Conservation (phyloP, 352 stramenopile genomes). For the Lagenidium giganteum region DNA sequence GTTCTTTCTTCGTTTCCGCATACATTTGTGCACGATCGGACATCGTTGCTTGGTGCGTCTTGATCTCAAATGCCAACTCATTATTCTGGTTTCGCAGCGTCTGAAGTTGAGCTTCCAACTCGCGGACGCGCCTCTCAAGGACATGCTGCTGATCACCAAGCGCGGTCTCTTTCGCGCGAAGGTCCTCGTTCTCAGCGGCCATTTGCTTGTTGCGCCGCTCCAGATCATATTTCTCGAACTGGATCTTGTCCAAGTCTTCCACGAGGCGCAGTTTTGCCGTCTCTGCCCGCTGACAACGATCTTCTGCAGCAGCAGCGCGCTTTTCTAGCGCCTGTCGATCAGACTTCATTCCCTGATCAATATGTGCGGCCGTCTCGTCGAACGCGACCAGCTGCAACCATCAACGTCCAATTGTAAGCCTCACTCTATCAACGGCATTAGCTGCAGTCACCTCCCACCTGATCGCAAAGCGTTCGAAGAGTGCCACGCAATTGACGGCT, state of each 20-base stretch:
- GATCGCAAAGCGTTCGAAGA: conserved; percentile 27
- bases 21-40: conserved; percentile 45
- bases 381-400: conserved; percentile 30
- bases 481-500: conserved; percentile 49
- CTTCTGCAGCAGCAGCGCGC: too few relatives aligned
- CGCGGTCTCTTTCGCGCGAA: conserved; percentile 15
- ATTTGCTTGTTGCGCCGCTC: too few relatives aligned
- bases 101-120: conserved; percentile 50
- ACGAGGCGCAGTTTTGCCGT: conserved; percentile 27
- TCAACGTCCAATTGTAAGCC: too few relatives aligned
- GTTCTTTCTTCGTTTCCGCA: conserved; percentile 61
- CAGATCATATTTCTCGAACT: too few relatives aligned
- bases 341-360: conserved; percentile 30
- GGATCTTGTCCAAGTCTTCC: conserved; percentile 25
- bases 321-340: conserved; percentile 29
- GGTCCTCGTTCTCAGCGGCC: too few relatives aligned
- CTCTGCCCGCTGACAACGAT: too few relatives aligned
- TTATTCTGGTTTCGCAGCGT: conserved; percentile 47
- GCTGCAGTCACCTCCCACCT: too few relatives aligned
- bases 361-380: conserved; percentile 12
- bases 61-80: conserved; percentile 54
- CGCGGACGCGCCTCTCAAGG: conserved; percentile 20
- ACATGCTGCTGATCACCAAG: conserved; percentile 27
- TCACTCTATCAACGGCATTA: too few relatives aligned
- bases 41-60: conserved; percentile 37